Evolutionary conservation across 306 rosid species (phyloP), one percentile per base, ranked within the genome.

Genomic region (Fragaria ananassa): DNA sequence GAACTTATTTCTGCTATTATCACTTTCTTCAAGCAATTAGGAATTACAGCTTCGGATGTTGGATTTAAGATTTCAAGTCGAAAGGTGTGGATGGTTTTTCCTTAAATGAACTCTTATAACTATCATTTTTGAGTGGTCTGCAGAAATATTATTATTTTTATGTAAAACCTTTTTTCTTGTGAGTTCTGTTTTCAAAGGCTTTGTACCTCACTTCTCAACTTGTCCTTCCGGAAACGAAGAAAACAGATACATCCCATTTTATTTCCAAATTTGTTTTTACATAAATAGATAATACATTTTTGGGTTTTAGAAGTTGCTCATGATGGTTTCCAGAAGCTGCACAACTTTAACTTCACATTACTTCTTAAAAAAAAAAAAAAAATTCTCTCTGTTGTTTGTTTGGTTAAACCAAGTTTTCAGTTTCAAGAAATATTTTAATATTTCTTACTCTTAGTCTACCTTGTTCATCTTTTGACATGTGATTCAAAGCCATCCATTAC

Each of bases 21-120:
- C 88, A 83, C 93, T 50, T 88, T 95, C 81, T 89, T 95, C 86
- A 95, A 92, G 85, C 88, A 91, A 64, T 74, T 92, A 68, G 98
- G 97, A 81, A 84, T 95, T 50, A 92, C 96, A 58, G 86, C 92
- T 77, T 85, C 85, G n/a, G 97, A 95, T 81, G 98, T 95, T 71
- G 98, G 97, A 80, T 90, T 95, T 82, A 95, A 89, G 89, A 91
- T 95, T 84, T 95, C 98, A 70, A 95, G 97, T 79, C 88, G 98
- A 80, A 95, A 95, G 98, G 98, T 95, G 83, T 54, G 80, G 27
- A 67, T 39, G 47, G 45, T 65, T 67, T 79, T 78, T 61, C 37
- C 77, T 57, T 65, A 6, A 11, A 39, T 46, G 42, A 58, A 50
- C 31, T 35, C 44, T 57, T 68, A 15, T 29, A 51, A 27, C 72